phyloP scores from a whole-genome alignment of 1,139 yeast genomes.

The Lizanozyma gosingica region DNA sequence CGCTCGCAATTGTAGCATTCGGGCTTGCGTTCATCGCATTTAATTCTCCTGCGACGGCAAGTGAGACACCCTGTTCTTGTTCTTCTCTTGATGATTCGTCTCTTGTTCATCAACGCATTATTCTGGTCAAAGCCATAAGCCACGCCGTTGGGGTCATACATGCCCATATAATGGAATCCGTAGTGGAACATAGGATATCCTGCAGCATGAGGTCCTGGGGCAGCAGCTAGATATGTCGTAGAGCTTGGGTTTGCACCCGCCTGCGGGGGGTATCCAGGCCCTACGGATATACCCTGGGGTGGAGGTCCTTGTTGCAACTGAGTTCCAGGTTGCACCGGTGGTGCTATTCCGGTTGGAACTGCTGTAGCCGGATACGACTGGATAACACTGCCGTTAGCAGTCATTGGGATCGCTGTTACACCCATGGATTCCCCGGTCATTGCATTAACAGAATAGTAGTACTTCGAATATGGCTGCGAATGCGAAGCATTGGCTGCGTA shows the following conservation, averaged over 20 bases:
- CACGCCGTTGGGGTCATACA: constrained; percentile 2
- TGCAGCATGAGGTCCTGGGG: constrained; percentile 4
- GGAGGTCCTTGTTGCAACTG: constrained; percentile 4
- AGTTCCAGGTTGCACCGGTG: constrained; percentile 4
- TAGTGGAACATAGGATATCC: neutral
- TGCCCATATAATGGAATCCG: neutral
- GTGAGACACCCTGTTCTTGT: constrained; percentile 74
- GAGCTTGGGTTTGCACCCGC: constrained; percentile 4
- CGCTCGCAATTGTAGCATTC: constrained; percentile 67
- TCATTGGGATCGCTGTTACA: neutral
- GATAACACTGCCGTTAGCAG: neutral
- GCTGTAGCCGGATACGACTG: neutral
- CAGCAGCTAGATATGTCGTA: constrained; percentile 3
- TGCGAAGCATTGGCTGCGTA: constrained; percentile 3
- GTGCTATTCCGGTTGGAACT: constrained; percentile 5
- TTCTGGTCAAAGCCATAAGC: constrained; percentile 18
- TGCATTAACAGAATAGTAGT: neutral
- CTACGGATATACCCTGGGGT: constrained; percentile 4
- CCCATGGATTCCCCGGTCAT: neutral
- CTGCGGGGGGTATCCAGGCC: constrained; percentile 4
- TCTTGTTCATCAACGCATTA: constrained; percentile 27
- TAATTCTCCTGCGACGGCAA: constrained; percentile 61
- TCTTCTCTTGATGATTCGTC: constrained; percentile 39
- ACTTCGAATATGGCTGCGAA: constrained; percentile 2
- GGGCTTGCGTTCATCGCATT: constrained; percentile 72